Evolutionary conservation across 2,329 filamentous ascomycete species (phyloP).

Genomic region (Immersiporthe knoxdaviesiana): DNA sequence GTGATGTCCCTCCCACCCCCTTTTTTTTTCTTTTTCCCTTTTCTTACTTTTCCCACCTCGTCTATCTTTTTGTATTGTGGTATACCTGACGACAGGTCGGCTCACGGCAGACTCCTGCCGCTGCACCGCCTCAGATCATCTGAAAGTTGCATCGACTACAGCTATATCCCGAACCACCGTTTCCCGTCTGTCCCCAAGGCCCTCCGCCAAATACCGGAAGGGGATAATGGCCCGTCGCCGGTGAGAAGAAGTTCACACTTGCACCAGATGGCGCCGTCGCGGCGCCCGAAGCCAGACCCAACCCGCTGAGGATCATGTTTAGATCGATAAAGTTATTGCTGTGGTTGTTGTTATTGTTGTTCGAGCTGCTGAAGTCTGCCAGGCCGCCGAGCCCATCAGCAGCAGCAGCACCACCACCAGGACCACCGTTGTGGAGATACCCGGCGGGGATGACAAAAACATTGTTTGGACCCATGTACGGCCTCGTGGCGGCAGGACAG

Average conservation of each 20-base stretch:
- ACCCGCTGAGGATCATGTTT: conserved; percentile 21
- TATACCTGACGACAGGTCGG: background rate
- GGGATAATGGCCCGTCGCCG: background rate
- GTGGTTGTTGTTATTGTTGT: no score
- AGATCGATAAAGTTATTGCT: conserved; percentile 13
- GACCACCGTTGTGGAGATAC: conserved; percentile 12
- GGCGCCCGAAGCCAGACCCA: conserved; percentile 10
- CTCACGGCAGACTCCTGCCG: background rate
- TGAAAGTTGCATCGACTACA: conserved; percentile 19
- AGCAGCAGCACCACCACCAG: background rate
- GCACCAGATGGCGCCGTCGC: background rate
- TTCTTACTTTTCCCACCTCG: background rate
- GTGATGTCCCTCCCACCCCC: no score
- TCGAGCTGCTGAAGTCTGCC: background rate
- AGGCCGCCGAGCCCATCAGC: background rate
- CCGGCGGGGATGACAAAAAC: conserved; percentile 25
- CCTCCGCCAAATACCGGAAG: background rate
- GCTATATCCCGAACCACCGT: conserved; percentile 13
- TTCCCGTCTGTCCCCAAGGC: background rate
- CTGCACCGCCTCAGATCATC: background rate
- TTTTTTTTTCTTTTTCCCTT: background rate
- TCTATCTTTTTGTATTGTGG: background rate
- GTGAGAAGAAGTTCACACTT: conserved; percentile 3
- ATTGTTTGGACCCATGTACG: conserved; percentile 25
- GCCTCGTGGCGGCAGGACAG: conserved; percentile 22